Evolutionary conservation across 768 basidiomycete species (phyloP).

Genomic region (Tylopilus felleus): DNA sequence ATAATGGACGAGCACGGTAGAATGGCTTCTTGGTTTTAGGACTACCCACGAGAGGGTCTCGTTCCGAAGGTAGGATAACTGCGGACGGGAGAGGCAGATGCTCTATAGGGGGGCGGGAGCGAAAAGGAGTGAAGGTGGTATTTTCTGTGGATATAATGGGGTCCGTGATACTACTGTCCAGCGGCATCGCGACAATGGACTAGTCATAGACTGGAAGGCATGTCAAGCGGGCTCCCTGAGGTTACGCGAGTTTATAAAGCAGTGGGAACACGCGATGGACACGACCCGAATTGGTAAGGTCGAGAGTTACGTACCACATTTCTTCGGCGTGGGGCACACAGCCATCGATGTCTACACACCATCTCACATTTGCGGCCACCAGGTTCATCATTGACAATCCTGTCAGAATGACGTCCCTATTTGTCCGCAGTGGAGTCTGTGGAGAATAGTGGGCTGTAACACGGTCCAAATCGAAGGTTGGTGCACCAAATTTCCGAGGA

Average conservation of each 20-base stretch:
- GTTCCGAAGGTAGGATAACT: slow-evolving; percentile 28
- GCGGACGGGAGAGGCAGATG: slow-evolving; percentile 11
- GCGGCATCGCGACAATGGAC: slow-evolving; percentile 15
- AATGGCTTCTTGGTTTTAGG: slow-evolving; percentile 40
- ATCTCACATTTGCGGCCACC: neutral
- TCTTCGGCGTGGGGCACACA: slow-evolving; percentile 6
- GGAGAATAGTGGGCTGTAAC: neutral
- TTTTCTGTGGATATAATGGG: slow-evolving; percentile 36
- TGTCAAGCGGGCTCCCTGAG: slow-evolving; percentile 1
- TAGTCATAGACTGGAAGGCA: slow-evolving; percentile 4
- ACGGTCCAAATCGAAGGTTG: neutral
- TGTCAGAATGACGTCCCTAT: neutral
- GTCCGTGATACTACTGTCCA: slow-evolving; percentile 33
- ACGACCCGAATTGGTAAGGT: slow-evolving; percentile 14
- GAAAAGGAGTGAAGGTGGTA: slow-evolving; percentile 24
- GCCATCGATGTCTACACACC: neutral
- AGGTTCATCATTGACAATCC: neutral
- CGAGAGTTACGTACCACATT: slow-evolving; percentile 20
- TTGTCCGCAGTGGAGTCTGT: neutral
- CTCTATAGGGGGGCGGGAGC: slow-evolving; percentile 19
- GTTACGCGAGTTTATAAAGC: slow-evolving; percentile 23
- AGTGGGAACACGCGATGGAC: slow-evolving; percentile 19
- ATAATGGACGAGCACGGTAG: slow-evolving; percentile 48
- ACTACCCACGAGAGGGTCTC: slow-evolving; percentile 30
- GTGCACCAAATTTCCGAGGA: too few relatives aligned